Evolutionary conservation across 768 basidiomycete species (phyloP).

Genomic region (Chalciporus piperatus): DNA sequence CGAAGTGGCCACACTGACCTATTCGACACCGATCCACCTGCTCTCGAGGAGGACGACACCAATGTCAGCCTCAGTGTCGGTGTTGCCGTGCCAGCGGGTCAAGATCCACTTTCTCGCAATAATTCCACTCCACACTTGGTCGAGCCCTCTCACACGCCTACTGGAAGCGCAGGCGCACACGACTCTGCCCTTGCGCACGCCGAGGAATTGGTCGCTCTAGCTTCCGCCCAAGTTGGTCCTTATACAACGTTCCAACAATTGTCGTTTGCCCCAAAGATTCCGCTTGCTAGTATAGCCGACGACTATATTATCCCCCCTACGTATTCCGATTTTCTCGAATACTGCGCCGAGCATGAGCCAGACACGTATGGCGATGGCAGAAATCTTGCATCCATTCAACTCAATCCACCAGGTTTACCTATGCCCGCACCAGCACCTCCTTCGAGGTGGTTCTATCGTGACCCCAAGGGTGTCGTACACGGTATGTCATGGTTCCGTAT

Average conservation of each 20-base stretch:
- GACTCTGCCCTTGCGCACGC: constrained; percentile 43
- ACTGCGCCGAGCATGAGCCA: constrained; percentile 62
- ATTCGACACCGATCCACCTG: constrained; percentile 43
- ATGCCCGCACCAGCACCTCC: constrained; percentile 66
- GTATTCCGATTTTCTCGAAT: constrained; percentile 74
- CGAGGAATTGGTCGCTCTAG: constrained; percentile 67
- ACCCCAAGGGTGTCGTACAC: constrained; percentile 77
- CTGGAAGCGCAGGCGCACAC: constrained; percentile 28
- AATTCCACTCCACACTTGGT: constrained; percentile 27
- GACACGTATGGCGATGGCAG: constrained; percentile 43
- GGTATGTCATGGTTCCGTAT: constrained; percentile 44
- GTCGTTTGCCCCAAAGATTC: constrained; percentile 80
- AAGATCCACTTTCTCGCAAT: constrained; percentile 31
- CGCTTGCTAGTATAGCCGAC: constrained; percentile 84
- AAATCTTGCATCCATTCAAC: constrained; percentile 61
- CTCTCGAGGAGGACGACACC: constrained; percentile 48
- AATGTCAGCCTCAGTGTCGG: constrained; percentile 63
- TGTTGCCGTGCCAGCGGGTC: constrained; percentile 49
- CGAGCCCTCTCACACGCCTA: constrained; percentile 22
- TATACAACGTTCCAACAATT: constrained; percentile 94
- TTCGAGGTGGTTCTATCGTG: constrained; percentile 78
- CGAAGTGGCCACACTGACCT: constrained; percentile 47
- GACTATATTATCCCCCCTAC: constrained; percentile 92
- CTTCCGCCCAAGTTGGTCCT: constrained; percentile 71
- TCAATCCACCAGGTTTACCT: constrained; percentile 78